Evolutionary conservation across 2,329 filamentous ascomycete species (phyloP), one percentile per base, ranked within the genome.

Genomic region (Neonectria coccinea): DNA sequence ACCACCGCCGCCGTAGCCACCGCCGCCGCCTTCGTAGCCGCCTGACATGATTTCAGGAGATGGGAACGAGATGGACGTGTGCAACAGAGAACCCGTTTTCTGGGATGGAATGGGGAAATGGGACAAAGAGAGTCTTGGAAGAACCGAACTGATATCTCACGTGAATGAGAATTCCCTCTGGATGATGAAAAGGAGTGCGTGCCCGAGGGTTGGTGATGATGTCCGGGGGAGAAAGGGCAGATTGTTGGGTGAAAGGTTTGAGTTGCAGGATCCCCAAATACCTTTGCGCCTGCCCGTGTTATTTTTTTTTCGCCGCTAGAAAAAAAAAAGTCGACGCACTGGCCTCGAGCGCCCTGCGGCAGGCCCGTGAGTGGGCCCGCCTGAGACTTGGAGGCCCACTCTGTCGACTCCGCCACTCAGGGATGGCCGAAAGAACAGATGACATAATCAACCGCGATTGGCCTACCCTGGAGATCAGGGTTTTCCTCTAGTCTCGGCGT

Each of bases 21-120:
- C 70, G 66, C 74, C 68, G 62, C 67, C 66, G 66, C 73, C 73
- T 56, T 72, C 68, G 63, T 73, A 73, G 67, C 68, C 67, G 77
- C 82, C 83, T 73, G 83, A 85, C 83, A 85, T 85, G 62, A 71
- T 80, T 62, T 56, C 52, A 66, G 59, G 52, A 56, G 61, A 54
- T 55, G 63, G 52, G 55, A 53, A 59, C 70, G 56, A 64, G 68
- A 69, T 55, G 65, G 56, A 56, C 51, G 45, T 60, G 53, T 36
- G 56, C 58, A 44, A 9, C 57, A 65, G 64, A 18, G 56, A 68
- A 48, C 44, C 53, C 67, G 68, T 64, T 62, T 62, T 54, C 22
- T 55, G 48, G 60, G 25, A 59, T 33, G 45, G 45, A 42, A 53
- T 16, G 48, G 56, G 56, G 41, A 57, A 62, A 63, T 63, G 51